phyloP scores from a whole-genome alignment of 1,284 basidiomycete species.

The Trichosporon asahii region DNA sequence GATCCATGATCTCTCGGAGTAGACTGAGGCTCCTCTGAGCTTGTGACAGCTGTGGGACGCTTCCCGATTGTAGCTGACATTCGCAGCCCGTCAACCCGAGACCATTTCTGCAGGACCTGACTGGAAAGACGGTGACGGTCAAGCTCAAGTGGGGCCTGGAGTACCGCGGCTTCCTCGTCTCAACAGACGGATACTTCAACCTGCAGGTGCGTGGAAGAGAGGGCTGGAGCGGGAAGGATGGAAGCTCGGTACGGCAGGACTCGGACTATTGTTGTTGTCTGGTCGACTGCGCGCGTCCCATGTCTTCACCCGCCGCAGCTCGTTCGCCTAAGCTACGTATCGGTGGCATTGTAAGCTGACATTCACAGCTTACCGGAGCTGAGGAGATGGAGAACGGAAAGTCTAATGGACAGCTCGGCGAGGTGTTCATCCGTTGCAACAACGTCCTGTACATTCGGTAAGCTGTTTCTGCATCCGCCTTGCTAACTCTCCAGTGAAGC shows the following conservation, averaged over 20 bases:
- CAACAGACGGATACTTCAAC: constrained; percentile 99
- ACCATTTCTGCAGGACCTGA: constrained; percentile 96
- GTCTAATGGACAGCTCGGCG: constrained; percentile 91
- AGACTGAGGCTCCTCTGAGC: constrained; percentile 13
- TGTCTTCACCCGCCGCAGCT: background rate
- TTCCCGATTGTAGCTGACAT: too few species aligned
- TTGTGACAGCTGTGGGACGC: too few species aligned
- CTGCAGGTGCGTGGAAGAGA: constrained; percentile 67
- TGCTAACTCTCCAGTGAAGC: constrained; percentile 36
- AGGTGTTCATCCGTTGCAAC: constrained; percentile 98
- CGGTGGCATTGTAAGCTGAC: constrained; percentile 1
- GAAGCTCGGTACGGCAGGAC: background rate
- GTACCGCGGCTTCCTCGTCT: constrained; percentile 98
- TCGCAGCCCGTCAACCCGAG: constrained; percentile 87
- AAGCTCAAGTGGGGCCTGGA: constrained; percentile 98
- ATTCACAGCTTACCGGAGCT: constrained; percentile 81
- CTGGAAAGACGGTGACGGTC: constrained; percentile 93
- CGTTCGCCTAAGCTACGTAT: background rate
- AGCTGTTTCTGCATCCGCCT: constrained; percentile 12
- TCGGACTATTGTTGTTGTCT: background rate
- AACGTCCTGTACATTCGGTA: constrained; percentile 81
- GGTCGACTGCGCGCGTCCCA: background rate
- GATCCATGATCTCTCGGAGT: too few species aligned
- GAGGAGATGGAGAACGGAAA: constrained; percentile 97
- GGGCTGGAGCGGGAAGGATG: background rate